These are phyloP conservation scores for Oryza meyeriana DNA, from an alignment of 176 grass and related monocot genomes.

Conservation along the genomic window DNA sequence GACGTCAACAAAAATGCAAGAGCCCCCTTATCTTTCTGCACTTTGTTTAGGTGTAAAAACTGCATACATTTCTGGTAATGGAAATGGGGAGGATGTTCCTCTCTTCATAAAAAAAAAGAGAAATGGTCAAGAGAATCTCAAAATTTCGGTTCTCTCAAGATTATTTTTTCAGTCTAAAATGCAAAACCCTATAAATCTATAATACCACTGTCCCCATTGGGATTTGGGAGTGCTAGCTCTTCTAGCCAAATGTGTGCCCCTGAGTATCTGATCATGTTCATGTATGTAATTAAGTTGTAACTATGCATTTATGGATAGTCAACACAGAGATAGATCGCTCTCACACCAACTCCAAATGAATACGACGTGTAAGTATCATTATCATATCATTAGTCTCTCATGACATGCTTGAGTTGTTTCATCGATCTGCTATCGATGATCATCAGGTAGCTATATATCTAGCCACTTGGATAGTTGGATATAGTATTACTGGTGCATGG, in stretches of 20 bases:
- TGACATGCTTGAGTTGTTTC: neutral
- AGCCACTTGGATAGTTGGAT: neutral
- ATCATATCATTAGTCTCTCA: neutral
- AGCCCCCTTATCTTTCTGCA: too few relatives aligned
- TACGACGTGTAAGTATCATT: neutral
- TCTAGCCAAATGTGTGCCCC: neutral
- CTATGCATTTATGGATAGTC: neutral
- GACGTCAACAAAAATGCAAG: too few relatives aligned
- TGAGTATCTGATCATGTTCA: too few relatives aligned
- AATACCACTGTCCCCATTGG: too few relatives aligned
- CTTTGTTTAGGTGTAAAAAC: too few relatives aligned
- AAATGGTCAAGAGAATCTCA: neutral
- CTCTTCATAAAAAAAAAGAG: too few relatives aligned
- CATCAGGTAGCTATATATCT: neutral
- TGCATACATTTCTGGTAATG: too few relatives aligned
- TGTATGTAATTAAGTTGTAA: too few relatives aligned
- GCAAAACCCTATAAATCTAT: neutral
- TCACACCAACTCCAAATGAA: neutral
- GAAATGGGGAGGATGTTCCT: too few relatives aligned
- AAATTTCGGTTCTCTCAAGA: neutral
- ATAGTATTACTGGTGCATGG: neutral
- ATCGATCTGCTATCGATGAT: neutral
- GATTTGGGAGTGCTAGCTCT: neutral
- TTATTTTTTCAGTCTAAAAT: neutral
- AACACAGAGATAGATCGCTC: neutral